These are phyloP conservation scores for Alternaria rosae DNA, from an alignment of 2,329 filamentous ascomycete species.

Conservation along the genomic window DNA sequence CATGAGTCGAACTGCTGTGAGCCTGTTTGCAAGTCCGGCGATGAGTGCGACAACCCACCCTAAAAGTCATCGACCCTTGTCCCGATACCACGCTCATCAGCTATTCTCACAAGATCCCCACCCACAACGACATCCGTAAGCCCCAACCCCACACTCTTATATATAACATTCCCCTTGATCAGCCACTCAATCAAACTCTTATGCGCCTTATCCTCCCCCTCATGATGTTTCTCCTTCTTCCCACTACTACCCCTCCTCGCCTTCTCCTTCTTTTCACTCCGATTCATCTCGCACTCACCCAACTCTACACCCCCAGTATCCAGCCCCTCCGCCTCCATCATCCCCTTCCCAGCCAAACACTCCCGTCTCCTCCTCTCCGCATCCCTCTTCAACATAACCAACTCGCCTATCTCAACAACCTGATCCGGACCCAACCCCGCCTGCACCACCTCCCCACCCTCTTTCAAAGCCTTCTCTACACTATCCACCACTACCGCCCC, in stretches of 20 bases:
- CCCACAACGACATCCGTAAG: constrained; percentile 74
- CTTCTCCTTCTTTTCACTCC: constrained; percentile 65
- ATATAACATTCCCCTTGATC: constrained; percentile 70
- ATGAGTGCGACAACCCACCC: constrained; percentile 3
- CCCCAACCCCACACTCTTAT: constrained; percentile 73
- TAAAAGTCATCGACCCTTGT: constrained; percentile 60
- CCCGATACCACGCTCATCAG: constrained; percentile 63
- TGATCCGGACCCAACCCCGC: constrained; percentile 76
- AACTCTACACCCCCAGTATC: constrained; percentile 77
- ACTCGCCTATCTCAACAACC: constrained; percentile 86
- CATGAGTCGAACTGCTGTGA: constrained; percentile 5
- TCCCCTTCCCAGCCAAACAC: constrained; percentile 40
- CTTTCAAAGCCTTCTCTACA: constrained; percentile 77
- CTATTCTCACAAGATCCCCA: constrained; percentile 63
- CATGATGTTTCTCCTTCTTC: constrained; percentile 29
- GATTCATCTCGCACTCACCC: constrained; percentile 70
- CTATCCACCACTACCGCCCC: constrained; percentile 71
- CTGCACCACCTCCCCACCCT: constrained; percentile 86
- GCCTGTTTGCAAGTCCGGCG: background rate
- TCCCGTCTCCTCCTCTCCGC: constrained; percentile 50
- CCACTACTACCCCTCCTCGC: constrained; percentile 60
- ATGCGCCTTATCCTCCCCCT: constrained; percentile 44
- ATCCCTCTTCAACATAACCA: constrained; percentile 70
- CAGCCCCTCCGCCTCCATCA: constrained; percentile 72
- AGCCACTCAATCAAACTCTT: constrained; percentile 64